A percentile compares a stretch with the other conserved stretches of the same genome.
phyloP scores from a whole-genome alignment of 495 filamentous ascomycete genomes.

The Chaetomidium leptoderma region DNA sequence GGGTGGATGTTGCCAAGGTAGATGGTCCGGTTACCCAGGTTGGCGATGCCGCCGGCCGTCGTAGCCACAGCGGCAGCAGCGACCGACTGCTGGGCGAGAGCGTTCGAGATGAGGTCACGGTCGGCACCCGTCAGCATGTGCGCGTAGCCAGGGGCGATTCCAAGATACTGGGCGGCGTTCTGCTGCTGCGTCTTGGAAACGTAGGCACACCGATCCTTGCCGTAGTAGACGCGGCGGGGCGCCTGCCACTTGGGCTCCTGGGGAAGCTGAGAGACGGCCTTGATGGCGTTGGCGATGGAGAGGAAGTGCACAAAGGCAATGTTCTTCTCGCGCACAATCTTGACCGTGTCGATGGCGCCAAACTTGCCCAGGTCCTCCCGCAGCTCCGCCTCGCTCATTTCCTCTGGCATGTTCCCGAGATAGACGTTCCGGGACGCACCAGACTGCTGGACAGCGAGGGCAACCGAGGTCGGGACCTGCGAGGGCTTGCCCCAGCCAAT shows the following conservation, averaged over 20 bases:
- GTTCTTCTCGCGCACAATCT: conserved; percentile 95
- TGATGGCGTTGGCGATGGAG: conserved; percentile 96
- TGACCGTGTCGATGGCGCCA: conserved; percentile 92
- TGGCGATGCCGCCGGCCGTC: conserved; percentile 92
- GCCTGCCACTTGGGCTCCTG: conserved; percentile 97
- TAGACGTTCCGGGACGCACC: conserved; percentile 98
- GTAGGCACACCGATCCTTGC: conserved; percentile 96
- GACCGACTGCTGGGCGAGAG: conserved; percentile 93
- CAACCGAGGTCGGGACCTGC: conserved; percentile 94
- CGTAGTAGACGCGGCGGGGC: conserved; percentile 93
- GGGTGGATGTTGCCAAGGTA: conserved; percentile 99
- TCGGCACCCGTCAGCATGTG: conserved; percentile 94
- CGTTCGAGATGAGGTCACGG: conserved; percentile 90
- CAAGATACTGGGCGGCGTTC: conserved; percentile 96
- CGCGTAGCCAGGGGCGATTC: conserved; percentile 95
- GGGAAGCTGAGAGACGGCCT: conserved; percentile 93
- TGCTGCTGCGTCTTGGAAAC: conserved; percentile 99
- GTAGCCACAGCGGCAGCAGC: conserved; percentile 96
- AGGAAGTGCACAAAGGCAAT: conserved; percentile 98
- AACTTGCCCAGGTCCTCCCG: conserved; percentile 96
- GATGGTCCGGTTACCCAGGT: conserved; percentile 94
- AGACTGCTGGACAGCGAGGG: conserved; percentile 92
- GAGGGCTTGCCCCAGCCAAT: conserved; percentile 99
- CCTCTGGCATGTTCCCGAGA: conserved; percentile 87
- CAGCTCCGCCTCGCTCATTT: conserved; percentile 83